Evolutionary conservation across 768 basidiomycete species (phyloP).

Genomic region (Auriscalpium vulgare): DNA sequence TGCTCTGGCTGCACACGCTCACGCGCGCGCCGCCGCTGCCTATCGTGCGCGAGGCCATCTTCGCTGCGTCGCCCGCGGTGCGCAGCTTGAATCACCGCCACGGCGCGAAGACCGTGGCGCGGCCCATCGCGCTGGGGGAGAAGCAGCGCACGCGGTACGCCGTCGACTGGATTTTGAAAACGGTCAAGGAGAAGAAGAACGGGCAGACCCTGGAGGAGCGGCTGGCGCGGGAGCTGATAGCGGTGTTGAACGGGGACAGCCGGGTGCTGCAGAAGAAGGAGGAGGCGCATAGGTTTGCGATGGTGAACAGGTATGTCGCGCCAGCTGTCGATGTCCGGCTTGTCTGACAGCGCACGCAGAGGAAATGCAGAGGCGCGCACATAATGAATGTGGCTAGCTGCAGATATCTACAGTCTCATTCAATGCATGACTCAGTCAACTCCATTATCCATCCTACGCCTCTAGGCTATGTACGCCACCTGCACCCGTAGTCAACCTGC

Average conservation of each 20-base stretch:
- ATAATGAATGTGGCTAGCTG: not conserved
- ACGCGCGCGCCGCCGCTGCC: conserved; percentile 77
- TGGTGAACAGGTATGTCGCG: conserved; percentile 63
- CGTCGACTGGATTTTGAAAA: conserved; percentile 63
- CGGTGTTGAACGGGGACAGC: conserved; percentile 55
- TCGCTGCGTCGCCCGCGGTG: conserved; percentile 63
- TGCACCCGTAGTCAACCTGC: no score
- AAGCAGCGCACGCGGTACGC: conserved; percentile 69
- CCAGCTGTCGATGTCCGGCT: not conserved
- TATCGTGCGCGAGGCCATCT: conserved; percentile 67
- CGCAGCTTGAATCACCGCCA: conserved; percentile 48
- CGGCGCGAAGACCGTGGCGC: conserved; percentile 56
- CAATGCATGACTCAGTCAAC: no score
- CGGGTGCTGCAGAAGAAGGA: conserved; percentile 53
- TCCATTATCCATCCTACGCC: no score
- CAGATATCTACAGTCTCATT: no score
- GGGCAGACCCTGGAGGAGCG: conserved; percentile 59
- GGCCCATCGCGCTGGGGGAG: conserved; percentile 70
- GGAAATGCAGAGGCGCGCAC: conserved; percentile 12
- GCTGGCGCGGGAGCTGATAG: conserved; percentile 72
- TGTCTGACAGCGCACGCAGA: not conserved
- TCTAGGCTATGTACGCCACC: no score
- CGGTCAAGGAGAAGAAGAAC: conserved; percentile 39
- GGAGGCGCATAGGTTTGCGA: conserved; percentile 58
- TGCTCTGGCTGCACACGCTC: conserved; percentile 64